These are phyloP conservation scores for Cladophialophora chaetospira DNA, from an alignment of 2,329 filamentous ascomycete genomes.

Conservation along the genomic window DNA sequence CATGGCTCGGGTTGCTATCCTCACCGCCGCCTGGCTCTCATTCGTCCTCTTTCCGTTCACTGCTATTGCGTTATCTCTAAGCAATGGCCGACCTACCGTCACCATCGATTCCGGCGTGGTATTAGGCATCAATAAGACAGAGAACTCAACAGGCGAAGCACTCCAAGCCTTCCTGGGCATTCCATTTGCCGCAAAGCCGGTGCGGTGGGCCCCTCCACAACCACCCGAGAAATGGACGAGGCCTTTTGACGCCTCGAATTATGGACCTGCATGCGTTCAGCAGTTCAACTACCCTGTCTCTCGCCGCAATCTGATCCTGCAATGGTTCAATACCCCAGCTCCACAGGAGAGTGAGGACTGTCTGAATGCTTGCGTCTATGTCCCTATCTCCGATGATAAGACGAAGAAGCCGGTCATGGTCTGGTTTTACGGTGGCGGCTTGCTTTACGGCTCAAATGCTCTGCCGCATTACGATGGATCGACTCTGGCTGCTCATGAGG, in stretches of 20 bases:
- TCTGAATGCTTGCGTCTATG: conserved; percentile 45
- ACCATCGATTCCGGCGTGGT: conserved; percentile 32
- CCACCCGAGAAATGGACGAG: conserved; percentile 24
- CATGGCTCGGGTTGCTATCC: background rate
- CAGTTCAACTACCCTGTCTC: conserved; percentile 27
- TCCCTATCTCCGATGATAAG: conserved; percentile 36
- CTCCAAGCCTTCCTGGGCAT: conserved; percentile 38
- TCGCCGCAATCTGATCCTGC: conserved; percentile 26
- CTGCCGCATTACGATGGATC: conserved; percentile 39
- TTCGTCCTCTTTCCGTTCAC: background rate
- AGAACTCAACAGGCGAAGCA: conserved; percentile 25
- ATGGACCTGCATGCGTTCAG: conserved; percentile 35
- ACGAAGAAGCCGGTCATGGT: conserved; percentile 39
- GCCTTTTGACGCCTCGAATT: conserved; percentile 31
- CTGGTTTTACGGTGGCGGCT: conserved; percentile 46
- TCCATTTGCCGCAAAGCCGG: conserved; percentile 33
- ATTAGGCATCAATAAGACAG: conserved; percentile 31
- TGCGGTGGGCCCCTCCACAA: conserved; percentile 33
- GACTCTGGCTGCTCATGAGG: conserved; percentile 35
- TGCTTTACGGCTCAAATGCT: conserved; percentile 35
- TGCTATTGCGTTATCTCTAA: background rate
- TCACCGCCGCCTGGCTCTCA: background rate
- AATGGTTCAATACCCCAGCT: conserved; percentile 27
- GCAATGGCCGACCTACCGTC: conserved; percentile 20
- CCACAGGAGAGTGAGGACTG: conserved; percentile 42